Evolutionary conservation across 1,284 basidiomycete genomes (phyloP).

Genomic region (Thelephora terrestris): DNA sequence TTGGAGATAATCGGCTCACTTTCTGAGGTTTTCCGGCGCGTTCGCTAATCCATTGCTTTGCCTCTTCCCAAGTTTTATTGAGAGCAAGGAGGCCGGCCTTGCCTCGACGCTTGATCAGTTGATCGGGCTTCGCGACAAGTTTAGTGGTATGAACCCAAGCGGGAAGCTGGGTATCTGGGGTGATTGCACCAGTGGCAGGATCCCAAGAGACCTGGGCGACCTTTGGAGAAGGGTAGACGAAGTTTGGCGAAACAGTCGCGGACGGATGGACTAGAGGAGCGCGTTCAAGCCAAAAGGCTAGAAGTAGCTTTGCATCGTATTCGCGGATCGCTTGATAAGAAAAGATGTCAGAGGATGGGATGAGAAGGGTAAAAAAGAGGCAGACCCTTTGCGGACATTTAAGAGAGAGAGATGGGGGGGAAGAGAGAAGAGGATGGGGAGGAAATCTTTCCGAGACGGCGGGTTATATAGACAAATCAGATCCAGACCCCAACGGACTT

Average conservation of each 20-base stretch:
- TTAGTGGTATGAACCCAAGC: constrained; percentile 82
- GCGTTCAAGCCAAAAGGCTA: constrained; percentile 89
- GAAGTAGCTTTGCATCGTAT: constrained; percentile 90
- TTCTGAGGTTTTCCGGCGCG: constrained; percentile 92
- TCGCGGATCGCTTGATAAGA: constrained; percentile 69
- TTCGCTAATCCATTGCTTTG: constrained; percentile 80
- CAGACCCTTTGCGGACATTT: constrained; percentile 28
- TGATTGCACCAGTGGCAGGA: constrained; percentile 70
- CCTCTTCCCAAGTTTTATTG: constrained; percentile 88
- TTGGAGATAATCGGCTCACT: constrained; percentile 31
- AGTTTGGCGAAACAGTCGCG: constrained; percentile 45
- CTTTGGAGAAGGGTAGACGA: constrained; percentile 56
- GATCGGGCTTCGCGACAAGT: constrained; percentile 92
- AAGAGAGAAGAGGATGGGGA: constrained; percentile 1
- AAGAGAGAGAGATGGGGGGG: background rate
- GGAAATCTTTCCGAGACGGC: constrained; percentile 4
- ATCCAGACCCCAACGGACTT: background rate
- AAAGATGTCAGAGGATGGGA: constrained; percentile 4
- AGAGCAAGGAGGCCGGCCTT: constrained; percentile 93
- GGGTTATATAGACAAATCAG: constrained; percentile 1
- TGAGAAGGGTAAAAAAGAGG: constrained; percentile 2
- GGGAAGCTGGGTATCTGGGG: constrained; percentile 67
- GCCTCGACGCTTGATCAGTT: constrained; percentile 98
- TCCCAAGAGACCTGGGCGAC: constrained; percentile 88
- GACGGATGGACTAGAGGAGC: constrained; percentile 54